Evolutionary conservation across 345 rosid species (phyloP), one percentile per base, ranked within the genome.

Genomic region (Euphorbia lathyris): DNA sequence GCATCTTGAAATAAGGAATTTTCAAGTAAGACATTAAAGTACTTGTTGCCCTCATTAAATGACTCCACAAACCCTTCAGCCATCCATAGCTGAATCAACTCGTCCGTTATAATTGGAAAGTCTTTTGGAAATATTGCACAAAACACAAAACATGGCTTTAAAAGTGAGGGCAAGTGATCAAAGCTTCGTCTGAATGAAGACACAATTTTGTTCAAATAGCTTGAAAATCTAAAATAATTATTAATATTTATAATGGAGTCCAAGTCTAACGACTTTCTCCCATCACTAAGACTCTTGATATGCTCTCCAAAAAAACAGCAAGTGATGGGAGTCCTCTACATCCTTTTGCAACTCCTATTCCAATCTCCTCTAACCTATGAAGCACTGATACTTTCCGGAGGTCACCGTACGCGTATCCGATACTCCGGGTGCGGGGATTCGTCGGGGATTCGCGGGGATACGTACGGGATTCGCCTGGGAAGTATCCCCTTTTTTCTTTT

Each of bases 1-100:
- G 58, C 67, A 19, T 75, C 77, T 29, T 76, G 75, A 47, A 76
- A 72, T 7, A 79, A 72, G 38, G 77, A 76, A 30, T 55, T 72
- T 14, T 62, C 17, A 42, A 72, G 57, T 19, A 76, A 69, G 43
- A 11, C 3, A 23, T 66, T 42, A 50, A 80, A 80, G 58, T 47
- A 76, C 42, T 72, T 7, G 22, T 30, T 45, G 9, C 83, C 80
- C 3, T 59, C 0, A 23, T 25, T 4, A 7, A 32, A 16, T 61
- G 65, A 0, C 34, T 14, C 22, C 7, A 67, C 23, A 67, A 55
- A 36, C 30, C 71, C 71, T 67, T 67, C 71, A 1, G 62, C 62
- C 71, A 53, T 55, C 71, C 62, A 68, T 0, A 68, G 52, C 9
- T 4, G 38, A 68, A 68, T 4, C 0, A 68, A 11, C 2, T 26